Conservation (phyloP, 441 rosid species). For the Kokia cookei region DNA sequence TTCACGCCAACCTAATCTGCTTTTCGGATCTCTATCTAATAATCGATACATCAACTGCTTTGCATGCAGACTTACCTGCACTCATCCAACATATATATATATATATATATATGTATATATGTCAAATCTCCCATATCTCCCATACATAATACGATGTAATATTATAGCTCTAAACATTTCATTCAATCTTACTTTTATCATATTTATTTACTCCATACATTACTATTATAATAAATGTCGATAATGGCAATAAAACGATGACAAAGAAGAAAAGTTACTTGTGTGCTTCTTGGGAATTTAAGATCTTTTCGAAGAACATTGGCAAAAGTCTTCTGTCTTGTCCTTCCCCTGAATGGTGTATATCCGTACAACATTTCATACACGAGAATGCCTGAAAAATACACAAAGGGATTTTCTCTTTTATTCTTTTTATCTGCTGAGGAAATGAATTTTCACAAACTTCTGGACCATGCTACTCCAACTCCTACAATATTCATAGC, state of each 20-base stretch:
- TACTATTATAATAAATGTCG: too few species aligned
- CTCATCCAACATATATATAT: not conserved
- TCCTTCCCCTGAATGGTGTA: constrained; percentile 95
- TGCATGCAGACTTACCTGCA: constrained; percentile 53
- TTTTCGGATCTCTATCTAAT: constrained; percentile 79
- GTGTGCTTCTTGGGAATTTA: constrained; percentile 65
- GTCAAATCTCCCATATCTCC: too few species aligned
- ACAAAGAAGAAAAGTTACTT: constrained; percentile 26
- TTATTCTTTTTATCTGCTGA: not conserved
- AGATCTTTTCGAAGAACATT: constrained; percentile 87
- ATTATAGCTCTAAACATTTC: too few species aligned
- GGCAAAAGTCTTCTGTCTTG: constrained; percentile 90
- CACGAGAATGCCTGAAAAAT: constrained; percentile 60
- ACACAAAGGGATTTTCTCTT: too few species aligned
- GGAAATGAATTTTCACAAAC: not conserved
- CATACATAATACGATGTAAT: too few species aligned
- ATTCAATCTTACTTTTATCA: too few species aligned
- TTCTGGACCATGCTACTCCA: too few species aligned
- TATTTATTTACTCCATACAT: too few species aligned
- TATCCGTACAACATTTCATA: constrained; percentile 95
- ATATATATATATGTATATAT: too few species aligned
- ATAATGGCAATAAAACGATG: too few species aligned
- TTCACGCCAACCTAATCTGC: constrained; percentile 72
- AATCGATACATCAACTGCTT: constrained; percentile 74
- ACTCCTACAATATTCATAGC: not conserved